phyloP scores from a whole-genome alignment of 768 basidiomycete species.

The Pulveroboletus sp. region DNA sequence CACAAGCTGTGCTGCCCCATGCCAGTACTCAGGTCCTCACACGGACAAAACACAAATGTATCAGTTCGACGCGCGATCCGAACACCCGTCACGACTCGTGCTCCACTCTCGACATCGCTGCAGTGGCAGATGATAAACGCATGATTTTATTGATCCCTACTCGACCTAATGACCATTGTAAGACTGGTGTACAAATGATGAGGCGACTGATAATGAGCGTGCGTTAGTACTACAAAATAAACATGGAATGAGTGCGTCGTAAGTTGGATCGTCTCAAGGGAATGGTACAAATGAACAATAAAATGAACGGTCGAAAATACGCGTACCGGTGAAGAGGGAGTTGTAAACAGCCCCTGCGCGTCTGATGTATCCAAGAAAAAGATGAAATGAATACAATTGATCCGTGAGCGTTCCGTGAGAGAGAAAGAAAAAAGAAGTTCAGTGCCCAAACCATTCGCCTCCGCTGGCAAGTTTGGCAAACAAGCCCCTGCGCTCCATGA shows the following conservation, averaged over 20 bases:
- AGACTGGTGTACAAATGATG: no score
- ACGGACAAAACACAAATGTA: no score
- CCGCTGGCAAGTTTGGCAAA: slow-evolving; percentile 78
- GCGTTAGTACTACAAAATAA: background rate
- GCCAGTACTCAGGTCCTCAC: no score
- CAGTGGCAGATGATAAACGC: no score
- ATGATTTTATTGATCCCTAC: no score
- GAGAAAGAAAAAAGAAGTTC: background rate
- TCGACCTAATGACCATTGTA: no score
- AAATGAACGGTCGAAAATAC: background rate
- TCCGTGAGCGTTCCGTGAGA: no score
- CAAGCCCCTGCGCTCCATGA: slow-evolving; percentile 64
- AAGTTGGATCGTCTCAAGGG: background rate
- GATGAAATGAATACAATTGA: background rate
- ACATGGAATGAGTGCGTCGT: background rate
- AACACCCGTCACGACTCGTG: no score
- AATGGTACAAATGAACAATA: background rate
- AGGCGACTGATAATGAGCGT: background rate
- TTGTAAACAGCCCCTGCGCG: background rate
- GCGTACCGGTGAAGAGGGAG: background rate
- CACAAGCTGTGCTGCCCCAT: no score
- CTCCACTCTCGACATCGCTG: no score
- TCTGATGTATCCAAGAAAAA: background rate
- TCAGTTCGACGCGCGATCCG: no score
- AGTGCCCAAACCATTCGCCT: slow-evolving; percentile 60